phyloP scores from a whole-genome alignment of 2,329 filamentous ascomycete genomes.

The Emergomyces africanus region DNA sequence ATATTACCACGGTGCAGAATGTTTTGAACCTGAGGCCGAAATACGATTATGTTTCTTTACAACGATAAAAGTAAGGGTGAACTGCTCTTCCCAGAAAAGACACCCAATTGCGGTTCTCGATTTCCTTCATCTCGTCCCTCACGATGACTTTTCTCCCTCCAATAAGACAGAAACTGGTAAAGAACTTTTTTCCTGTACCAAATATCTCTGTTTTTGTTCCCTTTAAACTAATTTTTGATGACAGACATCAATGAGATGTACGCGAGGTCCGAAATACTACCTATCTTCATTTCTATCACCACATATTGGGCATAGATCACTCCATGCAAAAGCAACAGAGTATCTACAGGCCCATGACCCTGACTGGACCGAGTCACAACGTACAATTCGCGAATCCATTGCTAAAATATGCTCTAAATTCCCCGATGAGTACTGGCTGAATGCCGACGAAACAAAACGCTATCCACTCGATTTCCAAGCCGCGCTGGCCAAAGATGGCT shows the following conservation, averaged over 20 bases:
- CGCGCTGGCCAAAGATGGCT: constrained; percentile 30
- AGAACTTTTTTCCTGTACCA: neutral
- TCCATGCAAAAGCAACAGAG: constrained; percentile 15
- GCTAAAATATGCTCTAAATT: constrained; percentile 32
- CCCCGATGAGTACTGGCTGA: constrained; percentile 32
- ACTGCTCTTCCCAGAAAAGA: neutral
- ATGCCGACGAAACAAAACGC: constrained; percentile 23
- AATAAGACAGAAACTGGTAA: neutral
- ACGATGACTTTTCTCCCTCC: neutral
- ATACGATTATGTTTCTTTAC: neutral
- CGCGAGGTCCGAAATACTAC: neutral
- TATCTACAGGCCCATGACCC: constrained; percentile 17
- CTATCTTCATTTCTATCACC: neutral
- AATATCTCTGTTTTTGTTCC: neutral
- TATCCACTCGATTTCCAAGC: constrained; percentile 31
- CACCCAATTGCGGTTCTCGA: neutral
- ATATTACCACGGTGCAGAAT: neutral
- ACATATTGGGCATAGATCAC: neutral
- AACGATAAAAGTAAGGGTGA: neutral
- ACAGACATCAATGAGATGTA: neutral
- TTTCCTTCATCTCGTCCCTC: neutral
- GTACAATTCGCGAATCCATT: constrained; percentile 32
- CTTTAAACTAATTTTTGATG: neutral
- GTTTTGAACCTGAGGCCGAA: too few relatives aligned
- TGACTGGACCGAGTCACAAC: constrained; percentile 30